These are phyloP conservation scores for Ganoderma lingzhi DNA, from an alignment of 1,284 basidiomycete genomes.

Conservation along the genomic window DNA sequence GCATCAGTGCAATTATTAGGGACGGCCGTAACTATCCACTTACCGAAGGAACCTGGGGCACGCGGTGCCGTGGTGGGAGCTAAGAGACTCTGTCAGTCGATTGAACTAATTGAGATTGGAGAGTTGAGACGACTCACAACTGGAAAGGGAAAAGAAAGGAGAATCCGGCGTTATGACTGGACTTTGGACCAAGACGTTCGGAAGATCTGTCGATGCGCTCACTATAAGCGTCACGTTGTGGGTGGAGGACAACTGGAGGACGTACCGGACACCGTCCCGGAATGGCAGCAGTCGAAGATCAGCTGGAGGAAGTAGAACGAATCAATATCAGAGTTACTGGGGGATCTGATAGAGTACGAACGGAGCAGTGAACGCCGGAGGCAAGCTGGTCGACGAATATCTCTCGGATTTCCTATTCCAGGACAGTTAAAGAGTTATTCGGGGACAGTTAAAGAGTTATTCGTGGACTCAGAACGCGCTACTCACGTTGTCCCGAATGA, in stretches of 20 bases:
- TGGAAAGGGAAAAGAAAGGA: background rate
- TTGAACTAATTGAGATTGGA: no score
- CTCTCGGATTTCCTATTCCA: conserved; percentile 25
- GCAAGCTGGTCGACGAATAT: conserved; percentile 31
- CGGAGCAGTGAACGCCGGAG: conserved; percentile 28
- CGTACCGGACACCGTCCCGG: conserved; percentile 39
- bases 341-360: conserved; percentile 12
- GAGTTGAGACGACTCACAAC: conserved; percentile 1
- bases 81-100: background rate
- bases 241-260: background rate
- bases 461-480: no score
- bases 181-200: background rate
- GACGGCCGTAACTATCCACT: background rate
- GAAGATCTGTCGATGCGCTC: background rate
- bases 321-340: background rate
- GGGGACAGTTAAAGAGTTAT: background rate
- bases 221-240: background rate
- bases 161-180: conserved; percentile 3
- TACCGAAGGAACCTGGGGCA: conserved; percentile 7
- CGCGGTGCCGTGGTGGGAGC: background rate
- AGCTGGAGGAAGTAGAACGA: conserved; percentile 23
- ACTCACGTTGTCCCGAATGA: conserved; percentile 30
- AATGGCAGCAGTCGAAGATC: conserved; percentile 40
- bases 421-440: background rate
- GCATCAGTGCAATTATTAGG: background rate